A percentile compares a stretch with the other conserved stretches of the same genome.
Conservation (phyloP, 345 rosid genomes). For the Moringa oleifera region DNA sequence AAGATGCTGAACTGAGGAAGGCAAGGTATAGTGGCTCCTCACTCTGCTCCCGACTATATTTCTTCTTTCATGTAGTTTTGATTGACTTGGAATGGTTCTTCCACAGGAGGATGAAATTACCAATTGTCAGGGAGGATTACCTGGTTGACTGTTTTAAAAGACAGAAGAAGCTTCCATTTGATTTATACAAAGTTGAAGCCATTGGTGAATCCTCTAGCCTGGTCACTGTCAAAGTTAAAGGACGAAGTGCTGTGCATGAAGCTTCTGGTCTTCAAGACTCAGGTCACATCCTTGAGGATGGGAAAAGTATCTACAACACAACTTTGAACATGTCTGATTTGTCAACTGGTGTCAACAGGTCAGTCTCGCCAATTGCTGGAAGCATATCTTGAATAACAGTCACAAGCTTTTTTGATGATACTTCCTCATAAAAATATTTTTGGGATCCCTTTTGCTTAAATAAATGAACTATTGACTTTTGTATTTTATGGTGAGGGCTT, state of each 20-base stretch:
- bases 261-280: conserved; percentile 87
- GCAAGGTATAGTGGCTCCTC: conserved; percentile 59
- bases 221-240: conserved; percentile 93
- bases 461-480: not conserved
- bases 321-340: conserved; percentile 93
- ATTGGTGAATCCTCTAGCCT: conserved; percentile 51
- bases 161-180: conserved; percentile 75
- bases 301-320: conserved; percentile 81
- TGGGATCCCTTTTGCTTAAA: not conserved
- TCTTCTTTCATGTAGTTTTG: conserved; percentile 10
- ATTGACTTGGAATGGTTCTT: conserved; percentile 15
- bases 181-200: conserved; percentile 68
- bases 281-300: conserved; percentile 92
- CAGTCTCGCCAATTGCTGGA: not conserved
- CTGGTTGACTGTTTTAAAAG: conserved; percentile 69
- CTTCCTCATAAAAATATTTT: not conserved
- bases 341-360: conserved; percentile 91
- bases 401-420: not conserved
- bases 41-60: conserved; percentile 12
- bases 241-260: conserved; percentile 92
- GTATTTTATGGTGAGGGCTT: not conserved
- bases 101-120: conserved; percentile 85
- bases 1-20: conserved; percentile 59
- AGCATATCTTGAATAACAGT: not conserved
- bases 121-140: conserved; percentile 81